Conservation (phyloP, 768 basidiomycete species). For the Tricholoma furcatifolium region DNA sequence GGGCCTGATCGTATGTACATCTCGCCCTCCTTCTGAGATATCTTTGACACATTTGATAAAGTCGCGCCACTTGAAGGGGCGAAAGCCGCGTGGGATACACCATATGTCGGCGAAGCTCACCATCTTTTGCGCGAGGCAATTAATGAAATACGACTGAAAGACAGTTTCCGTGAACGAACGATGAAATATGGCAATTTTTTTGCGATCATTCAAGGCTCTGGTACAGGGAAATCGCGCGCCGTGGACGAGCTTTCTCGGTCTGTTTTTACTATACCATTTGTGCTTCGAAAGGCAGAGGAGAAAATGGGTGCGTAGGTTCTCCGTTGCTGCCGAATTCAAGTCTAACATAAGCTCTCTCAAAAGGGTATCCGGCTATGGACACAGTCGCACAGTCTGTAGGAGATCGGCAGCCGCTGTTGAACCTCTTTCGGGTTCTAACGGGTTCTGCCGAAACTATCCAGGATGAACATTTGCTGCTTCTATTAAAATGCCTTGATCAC, state of each 20-base stretch:
- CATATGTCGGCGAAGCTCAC: not conserved
- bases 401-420: no score
- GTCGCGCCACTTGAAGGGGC: not conserved
- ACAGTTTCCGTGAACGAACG: no score
- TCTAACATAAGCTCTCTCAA: no score
- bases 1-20: not conserved
- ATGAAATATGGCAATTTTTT: conserved; percentile 1
- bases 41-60: not conserved
- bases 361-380: no score
- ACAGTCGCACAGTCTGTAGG: no score
- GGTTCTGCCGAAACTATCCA: no score
- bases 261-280: not conserved
- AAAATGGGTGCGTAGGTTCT: not conserved
- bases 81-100: not conserved
- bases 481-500: not conserved
- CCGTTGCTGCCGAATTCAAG: not conserved
- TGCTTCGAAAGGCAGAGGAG: not conserved
- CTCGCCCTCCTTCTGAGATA: not conserved
- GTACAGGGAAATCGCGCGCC: not conserved
- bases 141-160: no score
- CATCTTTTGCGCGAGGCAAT: not conserved
- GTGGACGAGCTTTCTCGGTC: not conserved
- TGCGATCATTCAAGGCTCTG: not conserved
- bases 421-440: no score
- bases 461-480: not conserved